These are phyloP conservation scores for Eruca vesicaria DNA, from an alignment of 441 rosid species.

Conservation along the genomic window DNA sequence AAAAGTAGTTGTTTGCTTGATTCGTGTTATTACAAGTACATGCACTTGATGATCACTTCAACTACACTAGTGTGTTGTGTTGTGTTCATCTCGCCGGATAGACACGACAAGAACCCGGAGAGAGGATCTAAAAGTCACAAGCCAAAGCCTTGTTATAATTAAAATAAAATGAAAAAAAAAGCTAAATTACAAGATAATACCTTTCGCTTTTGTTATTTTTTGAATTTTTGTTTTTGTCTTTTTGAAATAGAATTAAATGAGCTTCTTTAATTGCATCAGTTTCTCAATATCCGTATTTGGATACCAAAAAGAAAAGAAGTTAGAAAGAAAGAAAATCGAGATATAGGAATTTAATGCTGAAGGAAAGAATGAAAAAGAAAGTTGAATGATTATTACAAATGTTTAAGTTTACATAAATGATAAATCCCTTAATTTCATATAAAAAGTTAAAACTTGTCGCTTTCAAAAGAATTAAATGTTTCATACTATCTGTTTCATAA, in stretches of 20 bases:
- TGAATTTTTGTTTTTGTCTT: neutral
- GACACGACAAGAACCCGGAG: constrained; percentile 28
- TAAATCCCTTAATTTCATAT: neutral
- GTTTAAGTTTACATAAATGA: neutral
- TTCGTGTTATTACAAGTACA: constrained; percentile 13
- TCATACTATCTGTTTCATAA: neutral
- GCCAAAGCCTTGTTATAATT: neutral
- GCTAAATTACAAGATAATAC: constrained; percentile 23
- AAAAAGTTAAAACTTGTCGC: too few relatives aligned
- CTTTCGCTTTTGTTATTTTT: constrained; percentile 19
- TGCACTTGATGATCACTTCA: constrained; percentile 10
- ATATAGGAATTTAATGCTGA: too few relatives aligned
- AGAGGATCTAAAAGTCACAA: constrained; percentile 16
- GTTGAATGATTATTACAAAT: constrained; percentile 21
- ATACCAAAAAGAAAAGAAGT: too few relatives aligned
- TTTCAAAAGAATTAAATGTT: neutral
- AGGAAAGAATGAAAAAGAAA: neutral
- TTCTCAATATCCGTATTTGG: constrained; percentile 1
- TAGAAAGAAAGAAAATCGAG: too few relatives aligned
- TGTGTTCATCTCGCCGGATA: constrained; percentile 26
- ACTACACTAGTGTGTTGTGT: constrained; percentile 13
- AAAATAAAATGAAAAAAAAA: neutral
- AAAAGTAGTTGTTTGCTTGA: neutral
- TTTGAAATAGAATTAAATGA: neutral
- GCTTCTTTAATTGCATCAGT: constrained; percentile 14